phyloP scores from a whole-genome alignment of 2,329 filamentous ascomycete genomes.

The Dothiorella sarmentorum region DNA sequence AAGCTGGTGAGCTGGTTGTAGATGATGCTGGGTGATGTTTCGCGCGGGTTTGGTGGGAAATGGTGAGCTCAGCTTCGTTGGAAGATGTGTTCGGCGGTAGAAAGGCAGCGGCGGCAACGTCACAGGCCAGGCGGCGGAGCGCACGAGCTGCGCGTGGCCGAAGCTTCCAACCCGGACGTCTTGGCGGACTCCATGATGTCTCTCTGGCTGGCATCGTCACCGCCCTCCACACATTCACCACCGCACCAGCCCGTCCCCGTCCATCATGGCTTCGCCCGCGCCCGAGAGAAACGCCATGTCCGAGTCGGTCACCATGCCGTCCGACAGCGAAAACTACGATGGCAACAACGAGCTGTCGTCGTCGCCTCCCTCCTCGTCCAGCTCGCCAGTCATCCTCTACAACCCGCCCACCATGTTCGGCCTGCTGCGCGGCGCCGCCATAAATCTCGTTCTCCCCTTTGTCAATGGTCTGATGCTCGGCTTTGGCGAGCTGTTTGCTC shows the following conservation, averaged over 20 bases:
- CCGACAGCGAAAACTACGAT: conserved; percentile 81
- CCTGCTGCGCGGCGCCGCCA: conserved; percentile 80
- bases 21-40: background rate
- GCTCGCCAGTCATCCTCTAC: conserved; percentile 77
- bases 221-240: background rate
- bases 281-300: conserved; percentile 45
- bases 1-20: background rate
- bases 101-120: conserved; percentile 17
- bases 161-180: conserved; percentile 5
- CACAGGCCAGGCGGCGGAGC: conserved; percentile 2
- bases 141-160: background rate
- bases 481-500: conserved; percentile 93
- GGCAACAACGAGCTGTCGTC: conserved; percentile 59
- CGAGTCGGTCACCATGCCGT: conserved; percentile 71
- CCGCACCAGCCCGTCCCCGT: background rate
- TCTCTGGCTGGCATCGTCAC: background rate
- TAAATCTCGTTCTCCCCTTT: conserved; percentile 93
- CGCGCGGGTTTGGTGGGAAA: background rate
- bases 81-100: background rate
- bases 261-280: conserved; percentile 17
- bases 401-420: conserved; percentile 84
- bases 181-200: background rate
- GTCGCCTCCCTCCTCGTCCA: conserved; percentile 58
- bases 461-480: conserved; percentile 98
- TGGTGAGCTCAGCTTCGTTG: background rate